A percentile compares a stretch with the other conserved stretches of the same genome.
Conservation (phyloP, 148 eudicot genomes). For the Simmondsia chinensis region DNA sequence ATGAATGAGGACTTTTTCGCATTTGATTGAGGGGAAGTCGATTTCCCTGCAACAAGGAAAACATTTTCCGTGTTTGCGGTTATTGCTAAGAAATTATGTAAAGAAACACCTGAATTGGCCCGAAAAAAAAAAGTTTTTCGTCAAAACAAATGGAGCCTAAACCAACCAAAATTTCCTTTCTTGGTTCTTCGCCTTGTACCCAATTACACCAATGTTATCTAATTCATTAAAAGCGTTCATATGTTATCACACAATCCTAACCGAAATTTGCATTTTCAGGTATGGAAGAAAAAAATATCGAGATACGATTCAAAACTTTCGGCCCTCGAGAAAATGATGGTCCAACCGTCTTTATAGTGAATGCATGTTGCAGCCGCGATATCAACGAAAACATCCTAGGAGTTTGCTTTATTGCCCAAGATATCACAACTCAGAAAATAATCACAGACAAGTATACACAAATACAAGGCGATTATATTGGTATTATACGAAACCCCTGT, state of each 20-base stretch:
- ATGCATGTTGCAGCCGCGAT: slow-evolving; percentile 70
- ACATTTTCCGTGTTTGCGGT: too few species aligned
- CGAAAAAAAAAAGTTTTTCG: too few species aligned
- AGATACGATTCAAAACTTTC: slow-evolving; percentile 43
- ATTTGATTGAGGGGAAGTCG: too few species aligned
- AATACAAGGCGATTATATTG: slow-evolving; percentile 61
- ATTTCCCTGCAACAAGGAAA: too few species aligned
- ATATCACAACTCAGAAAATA: slow-evolving; percentile 49
- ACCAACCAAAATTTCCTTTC: too few species aligned
- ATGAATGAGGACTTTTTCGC: too few species aligned
- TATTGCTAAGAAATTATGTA: too few species aligned
- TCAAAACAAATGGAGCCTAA: too few species aligned
- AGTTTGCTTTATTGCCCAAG: slow-evolving; percentile 72
- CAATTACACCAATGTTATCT: too few species aligned
- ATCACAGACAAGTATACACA: slow-evolving; percentile 50
- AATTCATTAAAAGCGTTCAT: too few species aligned
- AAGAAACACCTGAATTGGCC: too few species aligned
- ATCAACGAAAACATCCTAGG: slow-evolving; percentile 42
- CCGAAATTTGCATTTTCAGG: slow-evolving; percentile 32
- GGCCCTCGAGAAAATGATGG: slow-evolving; percentile 31
- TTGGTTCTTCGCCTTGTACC: too few species aligned
- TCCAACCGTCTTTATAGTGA: slow-evolving; percentile 40
- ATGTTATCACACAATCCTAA: not conserved
- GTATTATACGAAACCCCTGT: slow-evolving; percentile 50
- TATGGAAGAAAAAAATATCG: slow-evolving; percentile 49